These are phyloP conservation scores for Cryphonectria japonica DNA, from an alignment of 2,329 filamentous ascomycete genomes.

Conservation along the genomic window DNA sequence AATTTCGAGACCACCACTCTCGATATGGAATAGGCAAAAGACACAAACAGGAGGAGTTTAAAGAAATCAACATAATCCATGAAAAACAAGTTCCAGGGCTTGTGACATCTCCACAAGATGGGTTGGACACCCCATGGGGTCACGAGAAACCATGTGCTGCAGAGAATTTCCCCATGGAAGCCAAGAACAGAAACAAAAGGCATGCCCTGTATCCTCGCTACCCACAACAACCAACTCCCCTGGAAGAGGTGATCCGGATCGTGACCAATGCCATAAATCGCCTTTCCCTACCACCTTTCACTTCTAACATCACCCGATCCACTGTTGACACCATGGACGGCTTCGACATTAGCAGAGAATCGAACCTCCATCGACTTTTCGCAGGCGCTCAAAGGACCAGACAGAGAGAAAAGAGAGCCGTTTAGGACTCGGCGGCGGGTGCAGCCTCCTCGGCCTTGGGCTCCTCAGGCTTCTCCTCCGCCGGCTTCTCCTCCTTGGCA, in stretches of 20 bases:
- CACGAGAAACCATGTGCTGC: constrained; percentile 19
- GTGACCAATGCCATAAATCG: constrained; percentile 35
- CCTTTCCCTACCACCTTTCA: constrained; percentile 28
- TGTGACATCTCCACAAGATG: constrained; percentile 26
- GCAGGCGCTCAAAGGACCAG: constrained; percentile 24
- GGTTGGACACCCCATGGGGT: constrained; percentile 14
- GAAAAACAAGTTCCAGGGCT: constrained; percentile 24
- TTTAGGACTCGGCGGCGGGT: constrained; percentile 56
- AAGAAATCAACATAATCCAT: constrained; percentile 31
- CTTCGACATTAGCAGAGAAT: constrained; percentile 22
- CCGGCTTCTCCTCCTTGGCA: constrained; percentile 60
- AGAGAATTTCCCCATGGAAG: constrained; percentile 32
- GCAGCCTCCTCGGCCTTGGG: constrained; percentile 49
- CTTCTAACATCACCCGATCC: constrained; percentile 28
- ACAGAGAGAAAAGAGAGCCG: constrained; percentile 11
- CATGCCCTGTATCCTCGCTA: constrained; percentile 46
- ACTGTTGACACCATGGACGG: constrained; percentile 20
- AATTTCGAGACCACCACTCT: constrained; percentile 29
- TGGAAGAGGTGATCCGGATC: constrained; percentile 39
- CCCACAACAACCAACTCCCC: constrained; percentile 43
- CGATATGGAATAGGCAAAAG: constrained; percentile 30
- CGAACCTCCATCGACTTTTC: constrained; percentile 26
- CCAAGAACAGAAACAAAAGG: constrained; percentile 39
- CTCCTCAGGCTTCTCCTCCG: constrained; percentile 60
- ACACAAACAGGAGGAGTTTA: constrained; percentile 30